These are phyloP conservation scores for Penicilliopsis zonata DNA, from an alignment of 495 filamentous ascomycete species.

Conservation along the genomic window DNA sequence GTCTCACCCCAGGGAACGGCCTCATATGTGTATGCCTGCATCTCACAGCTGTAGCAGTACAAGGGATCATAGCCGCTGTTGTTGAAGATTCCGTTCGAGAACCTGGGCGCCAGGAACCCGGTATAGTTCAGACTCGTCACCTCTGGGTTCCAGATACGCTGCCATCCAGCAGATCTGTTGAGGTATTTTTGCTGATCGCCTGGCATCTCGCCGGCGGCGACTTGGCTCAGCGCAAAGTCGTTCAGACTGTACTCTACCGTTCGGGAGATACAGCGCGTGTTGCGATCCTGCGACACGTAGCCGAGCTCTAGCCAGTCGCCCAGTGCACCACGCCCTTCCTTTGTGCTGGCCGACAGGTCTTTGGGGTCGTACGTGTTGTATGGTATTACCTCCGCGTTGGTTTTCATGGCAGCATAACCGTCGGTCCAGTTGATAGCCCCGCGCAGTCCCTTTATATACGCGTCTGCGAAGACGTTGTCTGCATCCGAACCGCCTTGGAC, in stretches of 20 bases:
- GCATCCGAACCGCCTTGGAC: constrained; percentile 67
- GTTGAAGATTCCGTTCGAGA: constrained; percentile 40
- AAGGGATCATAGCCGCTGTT: constrained; percentile 44
- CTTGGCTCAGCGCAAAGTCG: constrained; percentile 56
- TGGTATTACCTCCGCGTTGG: constrained; percentile 62
- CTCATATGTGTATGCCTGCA: constrained; percentile 30
- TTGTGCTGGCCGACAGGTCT: constrained; percentile 46
- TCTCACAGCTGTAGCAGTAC: constrained; percentile 52
- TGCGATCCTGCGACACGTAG: constrained; percentile 55
- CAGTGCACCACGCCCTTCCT: constrained; percentile 54
- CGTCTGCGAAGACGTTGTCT: constrained; percentile 25
- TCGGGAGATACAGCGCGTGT: constrained; percentile 55
- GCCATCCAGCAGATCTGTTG: constrained; percentile 48
- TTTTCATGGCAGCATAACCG: constrained; percentile 45
- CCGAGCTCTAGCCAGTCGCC: constrained; percentile 56
- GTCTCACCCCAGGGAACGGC: constrained; percentile 26
- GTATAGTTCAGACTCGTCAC: constrained; percentile 38
- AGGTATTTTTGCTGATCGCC: constrained; percentile 47
- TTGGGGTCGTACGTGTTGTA: constrained; percentile 50
- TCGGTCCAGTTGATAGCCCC: constrained; percentile 39
- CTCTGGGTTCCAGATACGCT: constrained; percentile 49
- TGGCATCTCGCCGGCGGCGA: constrained; percentile 44
- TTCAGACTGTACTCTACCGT: constrained; percentile 66
- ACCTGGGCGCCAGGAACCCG: constrained; percentile 51
- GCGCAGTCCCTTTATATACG: constrained; percentile 34